Percentiles rank a stretch among this genome's conserved stretches.
Evolutionary conservation across 345 rosid genomes (phyloP).

Genomic region (Brassica juncea): DNA sequence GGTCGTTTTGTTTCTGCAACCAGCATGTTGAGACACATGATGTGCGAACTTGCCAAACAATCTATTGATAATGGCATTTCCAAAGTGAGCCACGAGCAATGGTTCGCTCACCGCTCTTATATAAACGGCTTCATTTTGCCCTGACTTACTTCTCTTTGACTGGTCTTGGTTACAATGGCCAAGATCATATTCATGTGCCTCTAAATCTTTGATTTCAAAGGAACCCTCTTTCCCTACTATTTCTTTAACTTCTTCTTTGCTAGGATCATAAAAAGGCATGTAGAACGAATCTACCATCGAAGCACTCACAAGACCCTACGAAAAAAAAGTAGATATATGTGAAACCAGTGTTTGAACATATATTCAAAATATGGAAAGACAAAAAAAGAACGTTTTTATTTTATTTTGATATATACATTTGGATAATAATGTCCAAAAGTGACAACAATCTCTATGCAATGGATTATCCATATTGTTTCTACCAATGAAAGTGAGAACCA

Average conservation of each 20-base stretch:
- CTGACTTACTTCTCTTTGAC: slow-evolving; percentile 17
- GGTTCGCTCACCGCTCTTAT: slow-evolving; percentile 65
- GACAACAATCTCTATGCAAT: slow-evolving; percentile 36
- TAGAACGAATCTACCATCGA: slow-evolving; percentile 41
- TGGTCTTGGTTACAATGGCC: slow-evolving; percentile 11
- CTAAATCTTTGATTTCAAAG: slow-evolving; percentile 22
- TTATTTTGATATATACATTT: slow-evolving; percentile 28
- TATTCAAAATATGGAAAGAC: background rate
- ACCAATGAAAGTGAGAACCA: slow-evolving; percentile 47
- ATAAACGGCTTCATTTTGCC: slow-evolving; percentile 42
- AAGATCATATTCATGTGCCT: slow-evolving; percentile 29
- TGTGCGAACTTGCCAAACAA: slow-evolving; percentile 41
- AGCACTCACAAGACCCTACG: slow-evolving; percentile 42
- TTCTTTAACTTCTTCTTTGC: slow-evolving; percentile 28
- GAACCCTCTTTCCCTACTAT: slow-evolving; percentile 44
- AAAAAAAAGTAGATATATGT: background rate
- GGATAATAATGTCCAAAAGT: slow-evolving; percentile 37
- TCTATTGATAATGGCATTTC: slow-evolving; percentile 41
- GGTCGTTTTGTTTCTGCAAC: slow-evolving; percentile 29
- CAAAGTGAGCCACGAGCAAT: slow-evolving; percentile 54
- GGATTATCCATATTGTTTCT: slow-evolving; percentile 37
- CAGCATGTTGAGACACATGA: slow-evolving; percentile 30
- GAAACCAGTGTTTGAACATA: background rate
- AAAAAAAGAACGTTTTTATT: background rate
- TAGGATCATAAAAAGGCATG: slow-evolving; percentile 38